Base-by-base conservation (phyloP, 2,329 filamentous ascomycete species). In the Endocalyx cinctus region DNA sequence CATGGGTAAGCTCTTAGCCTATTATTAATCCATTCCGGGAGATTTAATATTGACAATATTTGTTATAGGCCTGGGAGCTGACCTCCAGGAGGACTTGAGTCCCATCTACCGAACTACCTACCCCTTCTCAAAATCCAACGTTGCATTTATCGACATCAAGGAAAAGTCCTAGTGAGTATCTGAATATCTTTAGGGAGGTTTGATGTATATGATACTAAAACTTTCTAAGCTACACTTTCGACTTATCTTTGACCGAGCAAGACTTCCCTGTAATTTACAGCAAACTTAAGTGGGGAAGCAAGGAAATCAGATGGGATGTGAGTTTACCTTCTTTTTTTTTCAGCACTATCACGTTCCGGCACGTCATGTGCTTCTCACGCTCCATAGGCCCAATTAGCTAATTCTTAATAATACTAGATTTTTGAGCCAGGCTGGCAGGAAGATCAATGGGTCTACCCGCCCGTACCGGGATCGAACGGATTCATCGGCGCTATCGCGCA, bases 271-370 rank as follows among this genome's bases (percentile, higher is more conserved):
- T 45, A 33, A 45, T 57, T 5, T 48, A 48, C 20, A 39, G 40
- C 1, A 34, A 41, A 10, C 32, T 47, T 25, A 45, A 42, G 13
- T 57, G 50, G 45, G 52, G 51, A 6, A 42, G 38, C 5, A 47
- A 46, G 27, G 38, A 55, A 33, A 42, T 56, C 5, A 50, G 54
- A 5, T 57, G 54, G 53, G 53, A 58, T 37, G 45, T 58, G 36
- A 41, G 45, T 33, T 17, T 19, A 17, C 4, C 11, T 12, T 4
- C 5, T 10, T 14, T 31, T 27, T 12, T 15, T n/a, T 20, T 10
- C 30, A 20, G 25, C 17, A 7, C 8, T 13, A 27, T 17, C 20
- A 10, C 12, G 6, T 20, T 17, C 20, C 15, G 29, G 20, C 20
- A 8, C 20, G 8, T n/a, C 20, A 8, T 23, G 8, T 23, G 20